These are phyloP conservation scores for Candida nitratophila DNA, from an alignment of 805 yeast species.

Conservation along the genomic window DNA sequence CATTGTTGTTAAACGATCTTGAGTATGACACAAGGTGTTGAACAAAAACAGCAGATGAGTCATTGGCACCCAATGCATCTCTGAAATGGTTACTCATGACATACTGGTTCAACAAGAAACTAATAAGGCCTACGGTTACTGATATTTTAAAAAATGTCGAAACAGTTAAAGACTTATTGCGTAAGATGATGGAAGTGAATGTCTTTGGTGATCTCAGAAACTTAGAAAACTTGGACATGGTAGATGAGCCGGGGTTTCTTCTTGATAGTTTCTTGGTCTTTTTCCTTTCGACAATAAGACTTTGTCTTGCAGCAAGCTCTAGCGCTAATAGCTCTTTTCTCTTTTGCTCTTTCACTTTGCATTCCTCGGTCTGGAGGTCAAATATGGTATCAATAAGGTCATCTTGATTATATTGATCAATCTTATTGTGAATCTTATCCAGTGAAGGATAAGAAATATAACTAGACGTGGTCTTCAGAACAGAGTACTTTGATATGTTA, in stretches of 20 bases:
- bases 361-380: background rate
- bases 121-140: background rate
- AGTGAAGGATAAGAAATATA: background rate
- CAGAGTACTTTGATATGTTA: background rate
- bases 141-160: slow-evolving; percentile 1
- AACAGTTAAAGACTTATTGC: background rate
- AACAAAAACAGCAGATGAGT: background rate
- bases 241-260: background rate
- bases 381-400: background rate
- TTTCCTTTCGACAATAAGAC: background rate
- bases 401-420: background rate
- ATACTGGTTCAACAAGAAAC: background rate
- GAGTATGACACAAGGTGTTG: background rate
- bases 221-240: background rate
- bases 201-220: background rate
- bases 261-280: background rate
- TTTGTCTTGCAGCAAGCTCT: background rate
- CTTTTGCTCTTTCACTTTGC: background rate
- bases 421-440: background rate
- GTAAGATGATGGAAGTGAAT: background rate
- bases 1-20: background rate
- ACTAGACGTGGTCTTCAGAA: slow-evolving; percentile 1
- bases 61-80: background rate
- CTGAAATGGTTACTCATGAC: background rate
- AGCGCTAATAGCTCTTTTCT: background rate